These are phyloP conservation scores for Croton laevigatus DNA, from an alignment of 441 rosid genomes.

Conservation along the genomic window DNA sequence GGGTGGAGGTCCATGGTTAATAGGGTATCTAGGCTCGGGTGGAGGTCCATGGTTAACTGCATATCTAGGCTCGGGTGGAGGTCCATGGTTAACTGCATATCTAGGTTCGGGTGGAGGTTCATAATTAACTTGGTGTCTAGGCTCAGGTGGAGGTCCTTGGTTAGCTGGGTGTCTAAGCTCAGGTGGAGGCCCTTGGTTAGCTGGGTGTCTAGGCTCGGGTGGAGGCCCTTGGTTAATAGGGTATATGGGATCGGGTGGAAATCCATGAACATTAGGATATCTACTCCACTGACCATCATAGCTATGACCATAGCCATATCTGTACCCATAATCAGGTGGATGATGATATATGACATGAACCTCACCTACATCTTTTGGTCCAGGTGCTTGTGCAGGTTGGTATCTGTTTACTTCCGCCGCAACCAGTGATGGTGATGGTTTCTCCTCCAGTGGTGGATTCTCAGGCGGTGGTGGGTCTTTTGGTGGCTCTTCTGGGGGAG, in stretches of 20 bases:
- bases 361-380: slow-evolving; percentile 49
- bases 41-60: slow-evolving; percentile 24
- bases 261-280: slow-evolving; percentile 19
- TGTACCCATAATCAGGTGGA: slow-evolving; percentile 43
- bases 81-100: slow-evolving; percentile 24
- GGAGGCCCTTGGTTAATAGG: background rate
- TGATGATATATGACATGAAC: slow-evolving; percentile 48
- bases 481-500: slow-evolving; percentile 37
- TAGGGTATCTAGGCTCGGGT: slow-evolving; percentile 29
- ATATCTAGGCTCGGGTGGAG: slow-evolving; percentile 32
- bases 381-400: slow-evolving; percentile 32
- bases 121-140: slow-evolving; percentile 20
- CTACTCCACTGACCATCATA: slow-evolving; percentile 36
- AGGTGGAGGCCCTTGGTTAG: too few relatives aligned
- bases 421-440: slow-evolving; percentile 28
- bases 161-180: too few relatives aligned
- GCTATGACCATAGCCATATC: slow-evolving; percentile 30
- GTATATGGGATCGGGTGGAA: slow-evolving; percentile 31
- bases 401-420: slow-evolving; percentile 34
- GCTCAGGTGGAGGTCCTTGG: slow-evolving; percentile 30
- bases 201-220: too few relatives aligned
- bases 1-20: slow-evolving; percentile 22
- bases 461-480: slow-evolving; percentile 35
- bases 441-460: slow-evolving; percentile 34
- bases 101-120: slow-evolving; percentile 28